These are phyloP conservation scores for Naegleria lovaniensis DNA, from an alignment of 208 protist species.

Conservation along the genomic window DNA sequence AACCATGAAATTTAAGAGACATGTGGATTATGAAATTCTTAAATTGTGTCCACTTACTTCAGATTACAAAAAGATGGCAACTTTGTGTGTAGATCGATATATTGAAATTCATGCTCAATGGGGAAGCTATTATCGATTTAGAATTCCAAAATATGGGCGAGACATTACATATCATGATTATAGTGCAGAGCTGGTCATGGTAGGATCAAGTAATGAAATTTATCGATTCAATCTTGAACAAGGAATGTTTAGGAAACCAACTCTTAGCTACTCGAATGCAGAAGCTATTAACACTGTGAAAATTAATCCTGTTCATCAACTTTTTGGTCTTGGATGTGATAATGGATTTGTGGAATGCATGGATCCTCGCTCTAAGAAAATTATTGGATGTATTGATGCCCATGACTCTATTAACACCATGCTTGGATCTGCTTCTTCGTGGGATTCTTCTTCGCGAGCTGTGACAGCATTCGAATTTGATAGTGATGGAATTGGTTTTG, in stretches of 20 bases:
- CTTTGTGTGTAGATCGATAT: slow-evolving; percentile 63
- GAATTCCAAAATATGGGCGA: slow-evolving; percentile 71
- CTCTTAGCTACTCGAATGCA: neutral
- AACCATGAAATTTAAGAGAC: neutral
- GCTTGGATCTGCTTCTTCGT: neutral
- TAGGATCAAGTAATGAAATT: slow-evolving; percentile 63
- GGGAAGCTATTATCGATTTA: slow-evolving; percentile 62
- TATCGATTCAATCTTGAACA: slow-evolving; percentile 70
- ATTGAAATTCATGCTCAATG: slow-evolving; percentile 72
- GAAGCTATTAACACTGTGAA: slow-evolving; percentile 9
- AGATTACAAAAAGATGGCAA: slow-evolving; percentile 76
- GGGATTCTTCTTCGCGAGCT: neutral
- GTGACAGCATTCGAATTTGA: slow-evolving; percentile 64
- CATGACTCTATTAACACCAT: slow-evolving; percentile 44
- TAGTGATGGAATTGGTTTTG: slow-evolving; percentile 63
- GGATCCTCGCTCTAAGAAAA: slow-evolving; percentile 56
- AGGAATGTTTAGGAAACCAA: slow-evolving; percentile 43
- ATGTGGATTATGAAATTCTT: slow-evolving; percentile 11
- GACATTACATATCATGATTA: slow-evolving; percentile 63
- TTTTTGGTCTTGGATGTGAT: slow-evolving; percentile 59
- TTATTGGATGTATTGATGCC: slow-evolving; percentile 48
- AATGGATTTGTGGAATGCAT: slow-evolving; percentile 69
- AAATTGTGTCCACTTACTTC: slow-evolving; percentile 54
- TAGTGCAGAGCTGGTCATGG: slow-evolving; percentile 62
- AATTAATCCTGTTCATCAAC: slow-evolving; percentile 41